phyloP scores from a whole-genome alignment of 23 red algal genomes.

The Gracilaria vermiculophylla region DNA sequence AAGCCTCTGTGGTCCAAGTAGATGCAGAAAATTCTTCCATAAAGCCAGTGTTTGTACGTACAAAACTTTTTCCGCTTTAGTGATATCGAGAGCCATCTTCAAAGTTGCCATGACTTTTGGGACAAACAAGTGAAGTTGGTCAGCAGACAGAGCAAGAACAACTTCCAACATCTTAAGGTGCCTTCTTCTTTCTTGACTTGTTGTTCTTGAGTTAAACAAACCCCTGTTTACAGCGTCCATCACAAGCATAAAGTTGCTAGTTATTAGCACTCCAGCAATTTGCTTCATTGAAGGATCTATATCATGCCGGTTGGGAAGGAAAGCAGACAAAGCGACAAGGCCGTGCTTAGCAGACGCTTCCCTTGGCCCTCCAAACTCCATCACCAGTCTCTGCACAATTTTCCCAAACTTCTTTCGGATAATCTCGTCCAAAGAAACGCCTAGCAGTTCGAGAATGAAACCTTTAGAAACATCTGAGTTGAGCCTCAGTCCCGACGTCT shows the following conservation, averaged over 20 bases:
- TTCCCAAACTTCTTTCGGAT: constrained; percentile 43
- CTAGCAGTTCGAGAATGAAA: constrained; percentile 11
- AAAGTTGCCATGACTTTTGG: constrained; percentile 97
- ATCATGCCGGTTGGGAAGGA: neutral
- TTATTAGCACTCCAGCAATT: constrained; percentile 56
- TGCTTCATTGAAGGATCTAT: neutral
- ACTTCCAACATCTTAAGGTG: constrained; percentile 55
- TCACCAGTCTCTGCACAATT: constrained; percentile 60
- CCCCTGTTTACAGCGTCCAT: constrained; percentile 86
- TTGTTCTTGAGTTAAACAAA: constrained; percentile 63
- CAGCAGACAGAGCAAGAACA: constrained; percentile 45
- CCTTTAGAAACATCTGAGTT: neutral
- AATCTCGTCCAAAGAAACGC: constrained; percentile 1
- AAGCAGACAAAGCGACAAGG: neutral
- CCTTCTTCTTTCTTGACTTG: constrained; percentile 25
- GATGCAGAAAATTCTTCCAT: constrained; percentile 72
- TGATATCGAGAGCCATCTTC: constrained; percentile 82
- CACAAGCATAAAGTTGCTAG: constrained; percentile 75
- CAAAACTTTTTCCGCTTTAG: neutral
- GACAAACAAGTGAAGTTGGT: constrained; percentile 87
- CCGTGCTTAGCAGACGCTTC: constrained; percentile 37
- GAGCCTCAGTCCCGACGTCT: neutral
- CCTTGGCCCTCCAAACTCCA: constrained; percentile 55
- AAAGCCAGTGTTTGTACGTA: constrained; percentile 17
- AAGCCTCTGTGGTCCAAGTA: constrained; percentile 54